Conservation (phyloP, 192 early-diverging fungal genomes). For the Backusella morwellensis region DNA sequence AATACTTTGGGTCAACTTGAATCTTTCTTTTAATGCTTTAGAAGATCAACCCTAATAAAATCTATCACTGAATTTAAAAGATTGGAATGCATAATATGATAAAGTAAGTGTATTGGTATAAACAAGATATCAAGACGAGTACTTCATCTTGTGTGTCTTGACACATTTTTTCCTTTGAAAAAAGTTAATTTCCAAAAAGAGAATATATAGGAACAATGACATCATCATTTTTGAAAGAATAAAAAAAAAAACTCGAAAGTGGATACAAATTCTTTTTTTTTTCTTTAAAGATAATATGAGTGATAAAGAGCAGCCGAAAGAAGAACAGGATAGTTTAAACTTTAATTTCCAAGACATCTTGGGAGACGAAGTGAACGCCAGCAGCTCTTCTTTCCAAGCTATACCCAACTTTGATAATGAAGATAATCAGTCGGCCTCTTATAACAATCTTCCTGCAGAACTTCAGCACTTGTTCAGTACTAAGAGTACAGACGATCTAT, state of each 20-base stretch:
- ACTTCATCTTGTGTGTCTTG: neutral
- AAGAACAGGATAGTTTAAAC: conserved; percentile 12
- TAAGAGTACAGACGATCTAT: conserved; percentile 13
- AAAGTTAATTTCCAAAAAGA: neutral
- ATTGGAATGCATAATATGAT: too few relatives aligned
- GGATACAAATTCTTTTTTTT: neutral
- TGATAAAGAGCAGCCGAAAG: neutral
- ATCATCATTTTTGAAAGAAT: neutral
- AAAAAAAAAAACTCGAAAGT: neutral
- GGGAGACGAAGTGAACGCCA: neutral
- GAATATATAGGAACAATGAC: neutral
- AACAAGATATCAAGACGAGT: neutral
- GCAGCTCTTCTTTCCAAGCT: conserved; percentile 8
- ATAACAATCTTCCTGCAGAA: conserved; percentile 20
- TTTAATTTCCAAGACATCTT: conserved; percentile 25
- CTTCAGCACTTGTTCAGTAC: conserved; percentile 20
- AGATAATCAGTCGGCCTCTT: conserved; percentile 6
- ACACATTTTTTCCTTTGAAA: neutral
- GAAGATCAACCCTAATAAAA: too few relatives aligned
- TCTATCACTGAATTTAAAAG: too few relatives aligned
- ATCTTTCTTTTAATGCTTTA: too few relatives aligned
- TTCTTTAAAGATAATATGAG: neutral
- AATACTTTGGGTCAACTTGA: too few relatives aligned
- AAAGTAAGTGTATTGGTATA: too few relatives aligned
- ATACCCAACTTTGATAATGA: conserved; percentile 18